These are phyloP conservation scores for Hexamita inflata DNA, from an alignment of 208 protist genomes.

Conservation along the genomic window DNA sequence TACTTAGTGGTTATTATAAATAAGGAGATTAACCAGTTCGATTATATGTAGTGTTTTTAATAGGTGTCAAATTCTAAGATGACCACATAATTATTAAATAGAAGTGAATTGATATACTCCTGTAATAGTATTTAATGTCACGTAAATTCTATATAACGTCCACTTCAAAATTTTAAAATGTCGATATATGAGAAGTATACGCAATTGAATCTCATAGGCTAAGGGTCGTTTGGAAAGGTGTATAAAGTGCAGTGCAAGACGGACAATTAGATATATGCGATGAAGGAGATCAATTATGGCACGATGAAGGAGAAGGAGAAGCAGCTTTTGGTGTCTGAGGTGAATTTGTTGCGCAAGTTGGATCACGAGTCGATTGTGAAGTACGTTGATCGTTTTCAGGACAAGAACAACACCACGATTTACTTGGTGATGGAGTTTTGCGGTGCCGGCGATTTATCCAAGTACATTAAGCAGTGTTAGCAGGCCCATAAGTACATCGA, in stretches of 20 bases:
- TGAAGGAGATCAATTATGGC: constrained; percentile 50
- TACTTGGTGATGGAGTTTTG: constrained; percentile 22
- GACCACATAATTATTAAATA: too few relatives aligned
- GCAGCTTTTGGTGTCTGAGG: constrained; percentile 60
- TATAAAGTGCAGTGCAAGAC: neutral
- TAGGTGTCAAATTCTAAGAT: too few relatives aligned
- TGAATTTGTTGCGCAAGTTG: constrained; percentile 38
- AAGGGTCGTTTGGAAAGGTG: constrained; percentile 21
- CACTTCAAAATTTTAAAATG: too few relatives aligned
- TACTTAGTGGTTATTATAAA: too few relatives aligned
- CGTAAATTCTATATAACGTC: too few relatives aligned
- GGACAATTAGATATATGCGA: constrained; percentile 38
- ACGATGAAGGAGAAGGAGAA: constrained; percentile 66
- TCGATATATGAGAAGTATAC: too few relatives aligned
- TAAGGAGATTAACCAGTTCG: too few relatives aligned
- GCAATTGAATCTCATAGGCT: constrained; percentile 16
- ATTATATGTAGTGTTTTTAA: too few relatives aligned
- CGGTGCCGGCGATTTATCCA: neutral
- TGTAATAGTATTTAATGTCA: too few relatives aligned
- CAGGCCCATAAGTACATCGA: neutral
- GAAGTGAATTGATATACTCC: too few relatives aligned
- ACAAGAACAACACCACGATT: neutral
- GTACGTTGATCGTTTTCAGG: constrained; percentile 13
- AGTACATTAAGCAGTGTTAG: constrained; percentile 5
- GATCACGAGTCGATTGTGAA: constrained; percentile 24